Conservation (phyloP, 2,329 filamentous ascomycete genomes). For the Cladosporium sp. region DNA sequence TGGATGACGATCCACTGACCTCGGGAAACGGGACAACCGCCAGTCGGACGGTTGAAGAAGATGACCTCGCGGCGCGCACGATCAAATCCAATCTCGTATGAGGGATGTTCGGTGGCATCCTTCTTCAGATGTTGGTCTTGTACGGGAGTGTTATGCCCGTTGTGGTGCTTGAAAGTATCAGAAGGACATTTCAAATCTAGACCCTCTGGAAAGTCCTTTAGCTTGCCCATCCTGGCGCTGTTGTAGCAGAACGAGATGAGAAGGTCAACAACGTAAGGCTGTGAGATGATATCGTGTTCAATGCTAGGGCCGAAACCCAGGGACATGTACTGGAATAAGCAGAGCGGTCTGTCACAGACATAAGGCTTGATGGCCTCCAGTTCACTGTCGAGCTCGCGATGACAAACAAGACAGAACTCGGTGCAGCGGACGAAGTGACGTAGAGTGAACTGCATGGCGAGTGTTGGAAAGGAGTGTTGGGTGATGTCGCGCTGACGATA, state of each 20-base stretch:
- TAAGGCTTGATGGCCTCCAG: slow-evolving; percentile 72
- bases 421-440: slow-evolving; percentile 78
- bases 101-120: no score
- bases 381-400: slow-evolving; percentile 63
- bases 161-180: neutral
- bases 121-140: neutral
- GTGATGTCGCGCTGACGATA: slow-evolving; percentile 35
- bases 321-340: slow-evolving; percentile 83
- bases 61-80: slow-evolving; percentile 43
- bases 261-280: slow-evolving; percentile 81
- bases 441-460: slow-evolving; percentile 72
- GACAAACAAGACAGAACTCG: slow-evolving; percentile 84
- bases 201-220: slow-evolving; percentile 59
- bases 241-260: slow-evolving; percentile 79
- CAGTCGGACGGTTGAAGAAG: slow-evolving; percentile 33
- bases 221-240: slow-evolving; percentile 46
- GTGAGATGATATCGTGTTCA: slow-evolving; percentile 77
- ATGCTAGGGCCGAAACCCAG: slow-evolving; percentile 83
- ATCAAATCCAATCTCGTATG: slow-evolving; percentile 37
- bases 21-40: slow-evolving; percentile 39
- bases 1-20: slow-evolving; percentile 57
- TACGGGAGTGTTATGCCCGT: neutral
- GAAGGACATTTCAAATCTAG: slow-evolving; percentile 56
- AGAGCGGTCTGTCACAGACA: slow-evolving; percentile 74
- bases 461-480: slow-evolving; percentile 54